Base-by-base conservation (phyloP, 2,329 filamentous ascomycete genomes). In the Epichloe typhina region DNA sequence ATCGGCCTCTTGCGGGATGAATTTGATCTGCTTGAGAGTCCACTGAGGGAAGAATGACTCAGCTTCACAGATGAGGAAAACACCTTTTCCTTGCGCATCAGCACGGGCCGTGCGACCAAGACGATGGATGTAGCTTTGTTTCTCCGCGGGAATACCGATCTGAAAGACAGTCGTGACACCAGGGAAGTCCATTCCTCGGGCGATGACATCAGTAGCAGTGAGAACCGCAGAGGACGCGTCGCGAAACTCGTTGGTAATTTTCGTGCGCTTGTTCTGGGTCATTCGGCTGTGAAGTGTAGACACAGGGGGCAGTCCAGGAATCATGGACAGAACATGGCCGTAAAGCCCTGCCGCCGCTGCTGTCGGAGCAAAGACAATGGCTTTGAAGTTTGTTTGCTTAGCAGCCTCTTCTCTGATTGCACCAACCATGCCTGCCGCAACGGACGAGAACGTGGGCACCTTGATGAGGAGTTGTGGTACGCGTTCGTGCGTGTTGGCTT, bases 311-410 rank as follows among this genome's bases (percentile, higher is more conserved):
- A 76, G 57, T 11, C 66, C 69, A 2, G 66, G 58, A 19, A 70
- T 57, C 19, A 58, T 55, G 26, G 62, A 63, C 3, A 79, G 67
- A 19, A 79, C 51, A 13, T 70, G 61, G 21, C 70, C 67, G 59
- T 79, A 75, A 46, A 79, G 72, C 40, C 72, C 73, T 4, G 74
- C 75, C 1, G 72, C 68, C 2, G 69, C 71, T 3, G 77, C 76
- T 0, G 77, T 79, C 50, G 83, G 83, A 56, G 84, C 84, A 67
- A 91, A 95, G 37, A 91, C 70, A 57, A 95, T 89, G 33, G 86
- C 86, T 69, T 95, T 95, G 77, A 95, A 90, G 1, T 75, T 73
- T 5, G 69, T 65, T 11, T 63, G 58, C 46, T 63, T 61, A 4
- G 63, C 59, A 9, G 65, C 62, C 55, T 79, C 75, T 51, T 71